Evolutionary conservation across 2,329 filamentous ascomycete genomes (phyloP), one percentile per base, ranked within the genome.

Genomic region (Zasmidium citrigriseum): DNA sequence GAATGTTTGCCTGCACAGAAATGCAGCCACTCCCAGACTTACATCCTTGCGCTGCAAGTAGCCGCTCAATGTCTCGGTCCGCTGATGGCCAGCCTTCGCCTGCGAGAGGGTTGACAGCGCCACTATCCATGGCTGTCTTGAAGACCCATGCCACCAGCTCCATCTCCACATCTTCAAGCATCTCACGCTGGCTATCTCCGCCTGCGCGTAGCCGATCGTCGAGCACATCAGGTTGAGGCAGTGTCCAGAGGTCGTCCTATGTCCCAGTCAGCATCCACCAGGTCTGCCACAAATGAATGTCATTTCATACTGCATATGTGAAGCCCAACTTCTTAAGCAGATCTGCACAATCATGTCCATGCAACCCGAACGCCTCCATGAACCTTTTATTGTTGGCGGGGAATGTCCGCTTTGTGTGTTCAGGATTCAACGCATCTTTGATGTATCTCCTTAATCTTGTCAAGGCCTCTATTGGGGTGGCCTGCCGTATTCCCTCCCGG

Each of bases 321-420:
- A 89, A 90, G 1, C 83, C 85, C 29, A 89, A 69, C 47, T 79
- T 81, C 55, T 80, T 75, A 18, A 90, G 74, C 24, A 90, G 69
- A 11, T 78, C 75, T 63, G 80, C 78, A 68, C 86, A 89, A 50
- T 87, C 84, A 45, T 80, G 75, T 16, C 71, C 70, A 27, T 61
- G 56, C 5, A 64, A 7, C 10, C 85, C 86, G 70, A 89, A 88
- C 1, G 82, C 82, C 60, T 84, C 78, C 65, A 84, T 77, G 64
- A 88, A 90, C 57, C 83, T 82, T 68, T 87, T 86, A 67, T 90
- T 89, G 16, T 80, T 72, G 7, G 81, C 75, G 4, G 82, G 81
- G 64, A 89, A 86, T 46, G 77, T 72, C 63, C 80, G 80, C 64
- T 79, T 82, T 29, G 78, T 78, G 48, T 80, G 77, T 5, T 73